Base-by-base conservation (phyloP, 2,329 filamentous ascomycete genomes). In the Colletotrichum nymphaeae region DNA sequence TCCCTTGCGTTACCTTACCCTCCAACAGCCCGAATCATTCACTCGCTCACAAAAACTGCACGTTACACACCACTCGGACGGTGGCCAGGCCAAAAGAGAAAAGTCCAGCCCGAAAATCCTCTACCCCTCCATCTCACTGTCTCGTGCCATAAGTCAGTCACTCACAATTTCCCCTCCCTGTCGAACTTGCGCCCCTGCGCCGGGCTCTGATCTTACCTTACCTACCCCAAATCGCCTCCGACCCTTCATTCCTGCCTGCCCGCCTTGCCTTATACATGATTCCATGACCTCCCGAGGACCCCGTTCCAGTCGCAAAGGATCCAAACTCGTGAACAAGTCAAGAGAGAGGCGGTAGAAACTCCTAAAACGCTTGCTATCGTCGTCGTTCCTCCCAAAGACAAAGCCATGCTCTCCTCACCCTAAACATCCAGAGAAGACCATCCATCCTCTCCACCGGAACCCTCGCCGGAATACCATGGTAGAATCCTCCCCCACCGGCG, bases 381-480 rank as follows among this genome's bases (percentile, higher is more conserved):
- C 63, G 42, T 53, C 62, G 53, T 70, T 42, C 67, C 42, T 59
- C 2, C 16, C 9, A 35, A 35, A 35, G 32, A 35, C 32, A 35
- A 28, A 57, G 22, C 19, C 30, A 69, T 55, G 49, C 16, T n/a
- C 11, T 66, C 46, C 52, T 55, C 62, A 42, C 26, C 53, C 42
- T 56, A 42, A 57, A 53, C 19, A 42, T 42, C 16, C 5, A 42
- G 6, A 42, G 16, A 42, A 42, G 16, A 8, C 19, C 14, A 22
- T 30, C 19, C 35, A 11, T 22, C 16, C 8, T 5, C 9, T 30
- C 59, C 16, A 24, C 4, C 26, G 32, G 35, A 46, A 16, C 26
- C 24, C 14, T 26, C 22, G 62, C 42, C 46, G 62, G 52, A 26
- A 32, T 53, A 63, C n/a, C 62, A 70, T 70, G 67, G 53, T 67